phyloP scores from a whole-genome alignment of 345 rosid genomes.

The Eucalyptus lansdowneana region DNA sequence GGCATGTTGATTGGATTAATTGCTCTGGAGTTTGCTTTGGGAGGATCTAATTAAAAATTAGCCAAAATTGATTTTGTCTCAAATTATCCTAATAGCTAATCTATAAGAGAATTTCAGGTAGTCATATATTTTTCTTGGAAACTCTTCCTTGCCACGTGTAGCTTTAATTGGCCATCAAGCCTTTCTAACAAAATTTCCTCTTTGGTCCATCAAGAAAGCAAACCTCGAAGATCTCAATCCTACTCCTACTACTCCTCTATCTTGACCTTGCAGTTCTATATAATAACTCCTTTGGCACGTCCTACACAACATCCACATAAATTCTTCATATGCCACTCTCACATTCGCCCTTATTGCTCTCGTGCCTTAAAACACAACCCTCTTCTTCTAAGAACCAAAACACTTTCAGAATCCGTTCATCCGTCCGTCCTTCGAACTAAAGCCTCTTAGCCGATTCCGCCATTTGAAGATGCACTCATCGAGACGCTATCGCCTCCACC shows the following conservation, averaged over 20 bases:
- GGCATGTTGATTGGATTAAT: neutral
- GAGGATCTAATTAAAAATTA: too few relatives aligned
- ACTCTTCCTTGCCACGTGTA: neutral
- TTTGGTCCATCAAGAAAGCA: neutral
- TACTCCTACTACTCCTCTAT: neutral
- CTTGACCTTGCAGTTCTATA: neutral
- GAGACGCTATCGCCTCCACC: neutral
- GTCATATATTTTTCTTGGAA: neutral
- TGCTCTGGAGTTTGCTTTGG: neutral
- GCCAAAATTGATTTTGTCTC: neutral
- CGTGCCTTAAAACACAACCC: neutral
- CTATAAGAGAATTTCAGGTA: neutral
- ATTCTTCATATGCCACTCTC: neutral
- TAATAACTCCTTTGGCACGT: neutral
- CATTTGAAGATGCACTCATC: neutral
- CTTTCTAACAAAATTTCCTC: neutral
- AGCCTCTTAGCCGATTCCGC: neutral
- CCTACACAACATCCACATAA: neutral
- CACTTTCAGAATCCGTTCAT: neutral
- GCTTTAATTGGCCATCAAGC: neutral
- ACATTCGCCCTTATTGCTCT: neutral
- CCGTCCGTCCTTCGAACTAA: neutral
- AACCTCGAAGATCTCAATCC: neutral
- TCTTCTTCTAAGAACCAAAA: neutral
- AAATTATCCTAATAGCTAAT: neutral